A percentile compares a stretch with the other conserved stretches of the same genome.
These are phyloP conservation scores for Candida caryicola DNA, from an alignment of 805 yeast genomes.

Conservation along the genomic window DNA sequence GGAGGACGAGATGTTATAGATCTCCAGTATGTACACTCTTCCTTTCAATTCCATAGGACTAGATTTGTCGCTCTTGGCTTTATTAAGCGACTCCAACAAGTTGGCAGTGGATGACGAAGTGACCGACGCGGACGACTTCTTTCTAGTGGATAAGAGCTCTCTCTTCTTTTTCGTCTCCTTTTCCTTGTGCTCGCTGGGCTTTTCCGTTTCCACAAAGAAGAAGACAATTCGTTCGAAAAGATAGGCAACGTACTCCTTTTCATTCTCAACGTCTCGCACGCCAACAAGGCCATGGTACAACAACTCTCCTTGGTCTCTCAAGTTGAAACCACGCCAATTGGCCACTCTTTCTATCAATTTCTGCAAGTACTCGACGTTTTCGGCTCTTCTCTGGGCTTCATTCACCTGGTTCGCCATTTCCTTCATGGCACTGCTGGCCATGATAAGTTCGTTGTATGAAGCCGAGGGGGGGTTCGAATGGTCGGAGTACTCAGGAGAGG, in stretches of 20 bases:
- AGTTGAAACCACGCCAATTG: conserved; percentile 90
- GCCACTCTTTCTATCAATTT: conserved; percentile 70
- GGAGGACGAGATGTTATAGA: conserved; percentile 39
- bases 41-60: conserved; percentile 63
- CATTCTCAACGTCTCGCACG: conserved; percentile 66
- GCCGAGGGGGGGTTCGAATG: conserved; percentile 16
- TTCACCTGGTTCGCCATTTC: conserved; percentile 85
- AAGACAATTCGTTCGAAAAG: conserved; percentile 69
- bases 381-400: conserved; percentile 90
- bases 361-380: conserved; percentile 69
- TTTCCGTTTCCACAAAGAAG: conserved; percentile 38
- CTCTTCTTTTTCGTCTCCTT: conserved; percentile 34
- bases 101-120: conserved; percentile 36
- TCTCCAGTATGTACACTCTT: conserved; percentile 72
- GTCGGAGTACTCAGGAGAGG: conserved; percentile 43
- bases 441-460: conserved; percentile 59
- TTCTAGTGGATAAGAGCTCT: conserved; percentile 45
- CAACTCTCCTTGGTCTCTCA: conserved; percentile 80
- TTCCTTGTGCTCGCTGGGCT: conserved; percentile 17
- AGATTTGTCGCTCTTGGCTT: conserved; percentile 22
- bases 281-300: conserved; percentile 70
- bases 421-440: conserved; percentile 71
- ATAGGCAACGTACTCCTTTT: conserved; percentile 85
- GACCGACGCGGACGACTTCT: conserved; percentile 47
- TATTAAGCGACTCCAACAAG: conserved; percentile 33